Evolutionary conservation across 169 alveolate species (phyloP).

Genomic region (Babesia bovis): DNA sequence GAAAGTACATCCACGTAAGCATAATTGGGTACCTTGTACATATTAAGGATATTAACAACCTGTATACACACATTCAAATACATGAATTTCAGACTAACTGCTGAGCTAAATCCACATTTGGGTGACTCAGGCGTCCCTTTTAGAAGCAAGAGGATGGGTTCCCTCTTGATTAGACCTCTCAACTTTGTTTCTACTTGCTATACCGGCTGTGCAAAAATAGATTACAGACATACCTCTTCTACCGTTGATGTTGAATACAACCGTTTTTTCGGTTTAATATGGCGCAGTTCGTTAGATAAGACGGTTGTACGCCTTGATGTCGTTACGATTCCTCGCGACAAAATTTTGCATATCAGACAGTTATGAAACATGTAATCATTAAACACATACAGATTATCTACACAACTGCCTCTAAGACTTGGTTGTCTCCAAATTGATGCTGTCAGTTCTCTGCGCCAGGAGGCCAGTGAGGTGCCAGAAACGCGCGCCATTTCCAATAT

Average conservation of each 20-base stretch:
- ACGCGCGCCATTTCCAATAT: too few relatives aligned
- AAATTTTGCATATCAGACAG: too few relatives aligned
- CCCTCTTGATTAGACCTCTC: conserved; percentile 26
- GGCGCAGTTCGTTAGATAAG: background rate
- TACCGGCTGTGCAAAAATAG: background rate
- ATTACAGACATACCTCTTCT: background rate
- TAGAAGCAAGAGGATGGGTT: conserved; percentile 61
- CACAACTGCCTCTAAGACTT: too few relatives aligned
- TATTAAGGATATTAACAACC: conserved; percentile 56
- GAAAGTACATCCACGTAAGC: conserved; percentile 62
- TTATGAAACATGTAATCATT: too few relatives aligned
- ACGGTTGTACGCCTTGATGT: background rate
- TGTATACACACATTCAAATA: background rate
- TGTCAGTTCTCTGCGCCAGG: background rate
- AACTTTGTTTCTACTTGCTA: conserved; percentile 55
- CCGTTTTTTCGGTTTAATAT: background rate
- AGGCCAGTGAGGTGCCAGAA: too few relatives aligned
- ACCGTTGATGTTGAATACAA: background rate
- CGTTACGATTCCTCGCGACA: background rate
- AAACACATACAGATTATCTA: too few relatives aligned
- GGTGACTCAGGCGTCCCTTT: conserved; percentile 82
- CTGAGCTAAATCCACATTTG: conserved; percentile 74
- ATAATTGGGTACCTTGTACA: conserved; percentile 56
- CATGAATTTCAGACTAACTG: conserved; percentile 33
- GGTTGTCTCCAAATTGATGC: background rate